A percentile compares a stretch with the other conserved stretches of the same genome.
Conservation (phyloP, 257 asterid species). For the Scutellaria galericulata region DNA sequence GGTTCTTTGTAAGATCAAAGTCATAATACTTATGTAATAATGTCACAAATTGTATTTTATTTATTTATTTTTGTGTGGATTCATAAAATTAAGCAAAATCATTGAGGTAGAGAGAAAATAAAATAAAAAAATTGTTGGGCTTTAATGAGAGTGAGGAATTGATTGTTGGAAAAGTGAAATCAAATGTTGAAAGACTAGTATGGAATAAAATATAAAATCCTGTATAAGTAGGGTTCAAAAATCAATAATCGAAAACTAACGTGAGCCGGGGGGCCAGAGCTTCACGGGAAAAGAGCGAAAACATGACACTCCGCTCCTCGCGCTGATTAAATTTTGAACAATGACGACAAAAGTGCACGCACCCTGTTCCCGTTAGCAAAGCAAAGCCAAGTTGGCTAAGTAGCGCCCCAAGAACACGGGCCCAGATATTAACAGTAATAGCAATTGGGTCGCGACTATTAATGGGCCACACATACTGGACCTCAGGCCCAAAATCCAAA, state of each 20-base stretch:
- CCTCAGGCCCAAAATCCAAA: slow-evolving; percentile 23
- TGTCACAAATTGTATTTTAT: too few species aligned
- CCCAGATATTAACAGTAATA: not conserved
- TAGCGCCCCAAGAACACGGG: slow-evolving; percentile 30
- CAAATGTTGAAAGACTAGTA: not conserved
- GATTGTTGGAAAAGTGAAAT: not conserved
- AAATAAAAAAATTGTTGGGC: not conserved
- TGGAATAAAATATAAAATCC: slow-evolving; percentile 1
- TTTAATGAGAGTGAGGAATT: not conserved
- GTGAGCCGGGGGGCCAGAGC: slow-evolving; percentile 33
- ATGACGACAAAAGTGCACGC: slow-evolving; percentile 32
- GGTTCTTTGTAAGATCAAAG: not conserved
- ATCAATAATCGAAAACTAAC: slow-evolving; percentile 12
- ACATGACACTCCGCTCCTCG: slow-evolving; percentile 41
- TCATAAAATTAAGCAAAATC: not conserved
- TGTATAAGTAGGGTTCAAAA: not conserved
- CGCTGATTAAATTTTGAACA: slow-evolving; percentile 34
- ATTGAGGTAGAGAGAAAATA: not conserved
- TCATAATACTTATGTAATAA: too few species aligned
- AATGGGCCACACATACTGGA: slow-evolving; percentile 18
- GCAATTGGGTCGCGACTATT: not conserved
- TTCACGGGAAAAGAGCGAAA: slow-evolving; percentile 43
- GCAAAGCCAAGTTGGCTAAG: slow-evolving; percentile 29
- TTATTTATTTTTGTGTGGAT: too few species aligned
- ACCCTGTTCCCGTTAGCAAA: slow-evolving; percentile 32